These are phyloP conservation scores for Sporothrix dimorphospora DNA, from an alignment of 2,329 filamentous ascomycete genomes.

Conservation along the genomic window DNA sequence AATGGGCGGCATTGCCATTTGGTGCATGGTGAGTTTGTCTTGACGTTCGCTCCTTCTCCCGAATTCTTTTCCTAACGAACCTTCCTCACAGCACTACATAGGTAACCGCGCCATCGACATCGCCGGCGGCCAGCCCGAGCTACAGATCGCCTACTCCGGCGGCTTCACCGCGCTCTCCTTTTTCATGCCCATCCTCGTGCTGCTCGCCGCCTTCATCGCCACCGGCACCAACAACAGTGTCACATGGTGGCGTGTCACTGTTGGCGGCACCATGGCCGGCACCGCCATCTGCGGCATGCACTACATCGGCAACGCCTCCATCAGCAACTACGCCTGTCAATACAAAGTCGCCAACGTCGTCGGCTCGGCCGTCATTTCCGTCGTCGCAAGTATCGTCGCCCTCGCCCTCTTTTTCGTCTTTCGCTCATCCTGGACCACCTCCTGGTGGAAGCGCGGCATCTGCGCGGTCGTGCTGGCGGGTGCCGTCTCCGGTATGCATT, in stretches of 20 bases:
- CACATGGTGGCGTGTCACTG: constrained; percentile 59
- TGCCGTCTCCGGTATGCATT: constrained; percentile 86
- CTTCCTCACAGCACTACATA: constrained; percentile 69
- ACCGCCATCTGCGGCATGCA: constrained; percentile 83
- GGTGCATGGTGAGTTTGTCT: constrained; percentile 63
- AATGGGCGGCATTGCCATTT: constrained; percentile 75
- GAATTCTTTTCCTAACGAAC: background rate
- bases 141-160: constrained; percentile 75
- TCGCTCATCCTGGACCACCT: constrained; percentile 74
- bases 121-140: constrained; percentile 59
- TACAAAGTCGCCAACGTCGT: constrained; percentile 65
- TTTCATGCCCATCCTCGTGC: constrained; percentile 75
- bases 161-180: constrained; percentile 77
- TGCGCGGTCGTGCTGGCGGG: constrained; percentile 70
- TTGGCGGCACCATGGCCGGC: constrained; percentile 72
- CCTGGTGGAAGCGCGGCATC: constrained; percentile 72
- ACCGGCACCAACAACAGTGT: constrained; percentile 64
- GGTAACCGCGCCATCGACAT: constrained; percentile 79
- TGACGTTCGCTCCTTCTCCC: background rate
- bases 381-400: constrained; percentile 70
- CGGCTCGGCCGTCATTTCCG: constrained; percentile 71
- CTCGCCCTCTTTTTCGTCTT: constrained; percentile 78
- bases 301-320: constrained; percentile 83
- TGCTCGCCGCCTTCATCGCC: constrained; percentile 73
- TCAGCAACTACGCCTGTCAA: constrained; percentile 71